Base-by-base conservation (phyloP, 495 filamentous ascomycete species). In the Jackrogersella multiformis region DNA sequence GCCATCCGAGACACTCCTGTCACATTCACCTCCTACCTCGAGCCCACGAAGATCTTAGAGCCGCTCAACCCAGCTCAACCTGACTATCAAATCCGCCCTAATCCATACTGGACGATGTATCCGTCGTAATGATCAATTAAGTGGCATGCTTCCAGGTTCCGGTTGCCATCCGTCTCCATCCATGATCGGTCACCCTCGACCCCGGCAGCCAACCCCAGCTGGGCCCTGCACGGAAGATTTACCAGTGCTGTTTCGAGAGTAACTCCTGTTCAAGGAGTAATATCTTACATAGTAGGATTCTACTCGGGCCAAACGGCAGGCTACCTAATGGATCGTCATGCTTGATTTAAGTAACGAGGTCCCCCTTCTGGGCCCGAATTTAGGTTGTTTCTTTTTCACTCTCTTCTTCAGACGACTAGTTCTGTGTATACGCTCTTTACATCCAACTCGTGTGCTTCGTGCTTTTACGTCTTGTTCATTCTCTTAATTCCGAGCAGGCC, bases 401-500 rank as follows among this genome's bases (percentile, higher is more conserved):
- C 71, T 76, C 65, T 71, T 73, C 70, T 74, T 64, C 64, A 72
- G 65, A 70, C 67, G 64, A 69, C 65, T 70, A 38, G 63, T 68
- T 55, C 56, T 52, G 65, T 72, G 60, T 69, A 73, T 73, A 70
- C 72, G 62, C 72, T 76, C 71, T 72, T 76, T 70, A 68, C 63
- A 64, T 72, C 74, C 64, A 74, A 68, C 55, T 77, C 61, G 45
- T 34, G 52, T 64, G 42, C 56, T 51, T 46, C 64, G 48, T 62
- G 64, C 60, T 63, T 63, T 60, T 46, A 49, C 39, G 32, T 66
- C 54, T 70, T 77, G 55, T 71, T 69, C 64, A 64, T 71, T 74
- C 74, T 66, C 73, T 80, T 80, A 74, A 71, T 77, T 70, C 78
- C 84, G 84, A 85, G 84, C 83, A 84, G 84, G 83, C 79, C 75